phyloP scores from a whole-genome alignment of 2,329 filamentous ascomycete genomes.

The Aureobasidium sp. region DNA sequence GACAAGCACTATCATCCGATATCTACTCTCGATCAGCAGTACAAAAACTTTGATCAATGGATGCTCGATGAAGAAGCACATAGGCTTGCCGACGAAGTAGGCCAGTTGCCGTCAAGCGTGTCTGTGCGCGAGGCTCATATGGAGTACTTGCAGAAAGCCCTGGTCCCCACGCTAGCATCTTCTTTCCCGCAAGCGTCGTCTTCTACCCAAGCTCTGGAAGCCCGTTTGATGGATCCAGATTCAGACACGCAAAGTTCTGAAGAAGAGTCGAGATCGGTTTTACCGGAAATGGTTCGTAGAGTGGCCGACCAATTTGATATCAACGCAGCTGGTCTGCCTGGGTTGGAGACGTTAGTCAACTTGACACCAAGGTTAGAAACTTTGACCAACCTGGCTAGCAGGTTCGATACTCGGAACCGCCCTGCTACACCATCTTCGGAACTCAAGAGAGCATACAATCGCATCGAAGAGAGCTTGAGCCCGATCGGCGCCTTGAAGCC shows the following conservation, averaged over 20 bases:
- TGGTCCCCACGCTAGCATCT: constrained; percentile 3
- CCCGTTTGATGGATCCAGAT: not conserved
- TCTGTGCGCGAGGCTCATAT: not conserved
- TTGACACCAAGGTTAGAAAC: not conserved
- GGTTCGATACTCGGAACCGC: not conserved
- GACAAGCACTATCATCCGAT: constrained; percentile 78
- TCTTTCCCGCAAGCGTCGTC: not conserved
- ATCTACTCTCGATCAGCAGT: constrained; percentile 49
- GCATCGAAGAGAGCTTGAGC: constrained; percentile 40
- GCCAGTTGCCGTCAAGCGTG: not conserved
- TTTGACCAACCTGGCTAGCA: not conserved
- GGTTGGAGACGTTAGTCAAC: not conserved
- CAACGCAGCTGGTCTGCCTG: not conserved
- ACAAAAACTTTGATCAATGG: constrained; percentile 57
- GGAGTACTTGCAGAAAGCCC: constrained; percentile 3
- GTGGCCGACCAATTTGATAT: constrained; percentile 2
- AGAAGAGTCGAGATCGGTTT: constrained; percentile 2
- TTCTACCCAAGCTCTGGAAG: not conserved
- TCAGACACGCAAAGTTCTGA: not conserved
- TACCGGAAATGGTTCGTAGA: constrained; percentile 9
- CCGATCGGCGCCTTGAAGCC: not conserved
- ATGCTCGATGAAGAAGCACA: constrained; percentile 33
- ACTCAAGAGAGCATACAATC: constrained; percentile 46
- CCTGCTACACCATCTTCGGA: constrained; percentile 15
- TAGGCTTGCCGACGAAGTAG: not conserved